Base-by-base conservation (phyloP, 345 rosid species). In the Sisymbrium altissimum region DNA sequence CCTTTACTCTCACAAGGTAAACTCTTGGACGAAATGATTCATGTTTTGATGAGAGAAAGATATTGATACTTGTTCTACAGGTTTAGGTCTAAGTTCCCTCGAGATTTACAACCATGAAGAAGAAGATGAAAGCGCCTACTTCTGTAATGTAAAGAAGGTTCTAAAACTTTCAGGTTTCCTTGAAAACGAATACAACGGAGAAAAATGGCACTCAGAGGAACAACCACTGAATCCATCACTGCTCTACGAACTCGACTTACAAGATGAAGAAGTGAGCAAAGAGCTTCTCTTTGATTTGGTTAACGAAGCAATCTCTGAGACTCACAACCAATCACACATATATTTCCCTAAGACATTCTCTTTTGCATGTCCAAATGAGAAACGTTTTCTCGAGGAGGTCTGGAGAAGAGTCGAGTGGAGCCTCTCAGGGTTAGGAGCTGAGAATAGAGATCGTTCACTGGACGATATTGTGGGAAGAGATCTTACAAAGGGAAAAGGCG, bases 211-310 rank as follows among this genome's bases (percentile, higher is more conserved):
- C 74, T 74, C 92, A 3, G 40, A 83, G 72, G 89, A 88, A 54
- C 96, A 82, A 74, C 97, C 92, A 27, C 25, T 95, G 65, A 80
- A 86, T 73, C 92, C 92, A 25, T 75, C 80, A 68, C 48, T 92
- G 49, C 85, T 86, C 75, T 74, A 85, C 38, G 77, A 86, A 46
- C 1, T 86, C 33, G 89, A 86, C 15, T 84, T 75, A 32, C 72
- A 65, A 41, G 81, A 81, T 69, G 70, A 33, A 6, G 79, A 4
- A 60, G 57, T 81, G 12, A 50, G 60, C 13, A 88, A 67, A 79
- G 89, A 68, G 41, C 83, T 90, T 77, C 83, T 92, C 59, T 92
- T 92, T 19, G 88, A 86, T 78, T 39, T 85, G 29, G 73, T 88
- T 52, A 92, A 92, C 18, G 92, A 83, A 59, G 84, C 79, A 2